phyloP scores from a whole-genome alignment of 495 filamentous ascomycete genomes.

The Penicillium atrosanguineum region DNA sequence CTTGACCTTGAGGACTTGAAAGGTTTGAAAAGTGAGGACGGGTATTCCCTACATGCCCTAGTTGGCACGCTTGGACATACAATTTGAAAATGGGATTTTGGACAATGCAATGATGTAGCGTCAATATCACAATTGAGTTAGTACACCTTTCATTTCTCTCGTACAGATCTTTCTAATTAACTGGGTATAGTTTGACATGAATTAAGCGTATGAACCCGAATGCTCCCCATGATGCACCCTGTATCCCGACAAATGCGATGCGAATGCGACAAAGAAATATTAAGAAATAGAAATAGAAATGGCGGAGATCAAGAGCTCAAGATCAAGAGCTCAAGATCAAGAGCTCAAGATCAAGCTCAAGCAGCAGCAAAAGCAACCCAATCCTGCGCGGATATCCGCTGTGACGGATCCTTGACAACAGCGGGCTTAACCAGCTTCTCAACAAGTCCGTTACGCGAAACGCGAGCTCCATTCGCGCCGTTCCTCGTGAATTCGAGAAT shows the following conservation, averaged over 20 bases:
- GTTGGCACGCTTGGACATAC: not conserved
- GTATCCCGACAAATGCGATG: constrained; percentile 1
- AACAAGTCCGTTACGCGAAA: constrained; percentile 44
- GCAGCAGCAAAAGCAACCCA: constrained; percentile 29
- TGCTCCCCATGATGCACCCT: constrained; percentile 13
- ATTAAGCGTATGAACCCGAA: constrained; percentile 10
- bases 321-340: too few relatives aligned
- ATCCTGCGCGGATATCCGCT: constrained; percentile 33
- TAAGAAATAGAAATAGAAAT: not conserved
- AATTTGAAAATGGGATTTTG: not conserved
- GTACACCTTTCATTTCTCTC: not conserved
- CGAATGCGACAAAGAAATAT: not conserved
- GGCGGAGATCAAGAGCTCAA: not conserved
- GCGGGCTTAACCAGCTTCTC: constrained; percentile 41
- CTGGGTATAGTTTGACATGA: constrained; percentile 12
- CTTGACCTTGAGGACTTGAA: too few relatives aligned
- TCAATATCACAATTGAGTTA: not conserved
- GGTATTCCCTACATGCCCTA: not conserved
- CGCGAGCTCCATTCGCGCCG: constrained; percentile 37
- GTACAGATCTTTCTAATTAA: constrained; percentile 13
- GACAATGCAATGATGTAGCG: not conserved
- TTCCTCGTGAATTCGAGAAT: constrained; percentile 45
- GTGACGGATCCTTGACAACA: constrained; percentile 39
- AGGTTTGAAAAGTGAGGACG: not conserved
- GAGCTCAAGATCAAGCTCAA: constrained; percentile 4